Evolutionary conservation across 2,329 filamentous ascomycete species (phyloP), one percentile per base, ranked within the genome.

Genomic region (Botryosphaeria dothidea): DNA sequence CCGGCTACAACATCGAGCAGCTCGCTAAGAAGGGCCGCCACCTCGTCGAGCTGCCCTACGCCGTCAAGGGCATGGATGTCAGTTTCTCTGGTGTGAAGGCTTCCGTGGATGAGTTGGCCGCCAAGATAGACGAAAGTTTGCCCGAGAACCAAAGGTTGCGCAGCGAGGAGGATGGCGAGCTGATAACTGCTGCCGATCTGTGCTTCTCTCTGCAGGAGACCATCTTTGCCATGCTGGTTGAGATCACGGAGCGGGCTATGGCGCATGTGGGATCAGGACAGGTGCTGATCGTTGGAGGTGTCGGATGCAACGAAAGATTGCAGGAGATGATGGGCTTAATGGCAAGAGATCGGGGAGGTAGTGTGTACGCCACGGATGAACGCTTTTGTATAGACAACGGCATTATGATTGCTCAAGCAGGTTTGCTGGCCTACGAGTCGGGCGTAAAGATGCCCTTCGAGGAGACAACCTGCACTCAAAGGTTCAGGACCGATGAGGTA

Each of bases 271-370:
- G 93, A 15, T 92, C 90, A 63, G 87, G 83, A 58, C 92, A 98
- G 81, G 95, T 99, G 6, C 83, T 99, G 51, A 93, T 99, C 64
- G 95, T 99, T 2, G 95, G 95, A 43, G 95, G 95, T 23, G 95
- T 99, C 1, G 95, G 95, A 3, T 97, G 92, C 77, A 99, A 99
- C 76, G 90, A 96, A 81, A 86, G 95, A 3, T 77, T 99, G 70
- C 95, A 99, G 81, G 88, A 96, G 72, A 99, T 99, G 95, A 99
- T 99, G 95, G 93, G 92, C 17, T 83, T 90, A 52, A 99, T 99
- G 95, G 94, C 93, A 17, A 83, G 83, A 49, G 93, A 97, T 77
- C 83, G 95, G 41, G 92, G 93, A 62, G 95, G 95, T 3, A 93
- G 88, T 72, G 92, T 98, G 3, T 97, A 91, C 79, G 93, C 95